These are phyloP conservation scores for Prunus persica DNA, from an alignment of 306 rosid species.

Conservation along the genomic window DNA sequence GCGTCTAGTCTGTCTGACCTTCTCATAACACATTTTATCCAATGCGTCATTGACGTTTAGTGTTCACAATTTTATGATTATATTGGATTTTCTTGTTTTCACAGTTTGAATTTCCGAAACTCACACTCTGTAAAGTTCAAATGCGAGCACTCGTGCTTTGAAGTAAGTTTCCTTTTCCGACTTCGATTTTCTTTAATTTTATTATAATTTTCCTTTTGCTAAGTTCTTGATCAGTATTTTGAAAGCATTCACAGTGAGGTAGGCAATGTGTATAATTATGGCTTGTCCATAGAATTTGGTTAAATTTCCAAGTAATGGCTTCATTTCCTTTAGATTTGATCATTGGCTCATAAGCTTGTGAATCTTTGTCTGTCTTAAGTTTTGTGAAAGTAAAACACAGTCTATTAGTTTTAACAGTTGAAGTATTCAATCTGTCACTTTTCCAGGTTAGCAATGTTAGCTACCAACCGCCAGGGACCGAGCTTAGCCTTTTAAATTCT, in stretches of 20 bases:
- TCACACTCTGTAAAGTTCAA: conserved; percentile 22
- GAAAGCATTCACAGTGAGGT: too few relatives aligned
- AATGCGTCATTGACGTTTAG: neutral
- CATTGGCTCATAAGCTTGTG: neutral
- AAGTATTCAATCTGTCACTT: neutral
- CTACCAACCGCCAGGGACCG: conserved; percentile 88
- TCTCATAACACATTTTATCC: neutral
- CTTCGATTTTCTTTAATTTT: neutral
- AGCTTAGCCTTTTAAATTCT: conserved; percentile 58
- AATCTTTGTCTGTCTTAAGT: neutral
- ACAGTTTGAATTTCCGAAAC: conserved; percentile 27
- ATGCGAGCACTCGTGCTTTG: conserved; percentile 51
- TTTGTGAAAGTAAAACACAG: neutral
- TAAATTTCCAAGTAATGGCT: neutral
- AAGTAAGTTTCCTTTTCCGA: conserved; percentile 30
- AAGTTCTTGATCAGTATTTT: too few relatives aligned
- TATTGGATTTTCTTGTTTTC: neutral
- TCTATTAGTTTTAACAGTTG: neutral
- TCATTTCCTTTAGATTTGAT: neutral
- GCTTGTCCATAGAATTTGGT: too few relatives aligned
- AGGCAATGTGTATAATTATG: too few relatives aligned
- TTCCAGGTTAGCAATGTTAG: conserved; percentile 66
- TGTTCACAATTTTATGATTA: neutral
- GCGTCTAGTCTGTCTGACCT: neutral
- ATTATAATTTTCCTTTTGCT: too few relatives aligned